phyloP scores from a whole-genome alignment of 228 moss, liverwort and hornwort species.

The Sphagnum magellanicum region DNA sequence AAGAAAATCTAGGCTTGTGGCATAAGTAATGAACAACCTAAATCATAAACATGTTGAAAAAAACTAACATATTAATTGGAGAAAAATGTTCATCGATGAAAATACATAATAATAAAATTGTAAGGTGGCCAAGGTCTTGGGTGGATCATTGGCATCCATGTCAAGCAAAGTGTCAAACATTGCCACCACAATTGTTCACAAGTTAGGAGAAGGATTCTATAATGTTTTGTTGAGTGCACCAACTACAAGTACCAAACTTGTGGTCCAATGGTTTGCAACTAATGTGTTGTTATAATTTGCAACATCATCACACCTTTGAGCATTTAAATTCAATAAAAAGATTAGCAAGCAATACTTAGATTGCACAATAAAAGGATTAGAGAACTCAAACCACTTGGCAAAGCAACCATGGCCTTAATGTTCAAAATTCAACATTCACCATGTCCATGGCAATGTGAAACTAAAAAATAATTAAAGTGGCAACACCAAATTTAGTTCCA shows the following conservation, averaged over 20 bases:
- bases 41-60: background rate
- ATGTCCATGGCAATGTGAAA: constrained; percentile 89
- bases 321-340: too few relatives aligned
- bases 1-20: background rate
- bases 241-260: constrained; percentile 88
- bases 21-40: background rate
- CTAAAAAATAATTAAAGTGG: constrained; percentile 75
- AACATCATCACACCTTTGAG: background rate
- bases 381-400: too few relatives aligned
- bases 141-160: constrained; percentile 98
- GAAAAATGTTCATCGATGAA: constrained; percentile 58
- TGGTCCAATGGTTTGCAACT: constrained; percentile 84
- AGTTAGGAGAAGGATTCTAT: constrained; percentile 58
- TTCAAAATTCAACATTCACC: constrained; percentile 31
- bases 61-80: constrained; percentile 1
- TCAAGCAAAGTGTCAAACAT: constrained; percentile 96
- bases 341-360: too few relatives aligned
- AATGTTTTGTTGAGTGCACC: constrained; percentile 77
- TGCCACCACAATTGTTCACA: constrained; percentile 80
- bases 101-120: constrained; percentile 89
- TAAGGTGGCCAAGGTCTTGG: constrained; percentile 97
- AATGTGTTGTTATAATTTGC: constrained; percentile 96
- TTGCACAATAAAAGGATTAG: too few relatives aligned
- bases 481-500: constrained; percentile 89
- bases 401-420: too few relatives aligned